A percentile compares a stretch with the other conserved stretches of the same genome.
These are phyloP conservation scores for Stagonosporopsis cucurbitacearum DNA, from an alignment of 2,329 filamentous ascomycete genomes.

Conservation along the genomic window DNA sequence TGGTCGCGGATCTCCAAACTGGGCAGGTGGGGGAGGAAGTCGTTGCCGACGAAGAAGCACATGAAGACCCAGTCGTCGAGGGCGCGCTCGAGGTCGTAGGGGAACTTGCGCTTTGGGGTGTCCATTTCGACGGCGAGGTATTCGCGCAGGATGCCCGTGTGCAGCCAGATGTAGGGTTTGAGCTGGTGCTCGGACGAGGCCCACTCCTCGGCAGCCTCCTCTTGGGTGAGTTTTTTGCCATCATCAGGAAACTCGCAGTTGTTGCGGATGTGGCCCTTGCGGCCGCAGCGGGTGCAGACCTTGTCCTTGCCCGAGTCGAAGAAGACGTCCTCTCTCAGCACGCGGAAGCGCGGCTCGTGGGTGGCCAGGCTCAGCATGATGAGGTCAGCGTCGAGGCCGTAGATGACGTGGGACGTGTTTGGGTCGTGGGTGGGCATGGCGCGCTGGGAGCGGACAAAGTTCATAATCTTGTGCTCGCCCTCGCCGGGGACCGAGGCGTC, in stretches of 20 bases:
- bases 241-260: slow-evolving; percentile 65
- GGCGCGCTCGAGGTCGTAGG: slow-evolving; percentile 90
- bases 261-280: slow-evolving; percentile 87
- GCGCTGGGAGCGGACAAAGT: slow-evolving; percentile 93
- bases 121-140: slow-evolving; percentile 90
- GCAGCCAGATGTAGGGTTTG: slow-evolving; percentile 98
- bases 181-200: slow-evolving; percentile 53
- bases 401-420: slow-evolving; percentile 97
- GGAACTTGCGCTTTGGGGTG: slow-evolving; percentile 81
- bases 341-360: slow-evolving; percentile 95
- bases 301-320: slow-evolving; percentile 84
- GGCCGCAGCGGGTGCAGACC: slow-evolving; percentile 88
- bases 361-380: slow-evolving; percentile 98
- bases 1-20: slow-evolving; percentile 96
- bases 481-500: slow-evolving; percentile 97
- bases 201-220: slow-evolving; percentile 66
- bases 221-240: slow-evolving; percentile 77
- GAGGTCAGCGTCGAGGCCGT: slow-evolving; percentile 94
- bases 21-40: slow-evolving; percentile 96
- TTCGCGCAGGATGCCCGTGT: slow-evolving; percentile 88
- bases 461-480: slow-evolving; percentile 99
- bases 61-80: slow-evolving; percentile 99
- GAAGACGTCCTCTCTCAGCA: slow-evolving; percentile 96
- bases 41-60: slow-evolving; percentile 98
- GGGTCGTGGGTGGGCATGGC: slow-evolving; percentile 90